Base-by-base conservation (phyloP, 164 flowering plant species). In the Umbilicus rupestris region DNA sequence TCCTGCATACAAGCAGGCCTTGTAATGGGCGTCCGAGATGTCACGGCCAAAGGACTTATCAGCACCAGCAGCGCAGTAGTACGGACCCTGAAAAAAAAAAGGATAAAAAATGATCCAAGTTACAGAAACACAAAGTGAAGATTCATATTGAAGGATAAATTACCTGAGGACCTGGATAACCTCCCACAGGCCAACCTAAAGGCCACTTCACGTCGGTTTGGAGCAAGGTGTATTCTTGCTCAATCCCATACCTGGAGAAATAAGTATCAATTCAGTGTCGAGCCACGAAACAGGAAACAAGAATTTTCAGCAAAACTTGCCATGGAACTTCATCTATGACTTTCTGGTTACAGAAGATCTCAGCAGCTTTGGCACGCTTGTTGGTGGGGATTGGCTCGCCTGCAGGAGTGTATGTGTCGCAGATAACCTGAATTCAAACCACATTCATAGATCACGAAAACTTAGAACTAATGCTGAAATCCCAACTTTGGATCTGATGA, bases 311-410 rank as follows among this genome's bases (percentile, higher is more conserved):
- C 3, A 44, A 19, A 31, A 69, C 80, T 80, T 76, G 86, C 99
- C 99, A 94, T 79, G 99, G 96, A 39, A 87, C 76, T 81, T 91
- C 92, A 75, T 74, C 74, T 3, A 69, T 49, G 66, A 91, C 98
- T 79, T 89, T 91, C 59, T 73, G 44, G 70, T 80, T 67, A 63
- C 86, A 72, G 73, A 94, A 94, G 66, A 94, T 81, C 77, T 89
- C 81, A 72, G 96, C 96, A 79, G 98, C 98, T 68, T 76, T 80
- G 73, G 79, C 68, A 39, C 96, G 88, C 68, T 94, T 94, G 84
- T 91, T 94, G 37, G 97, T 94, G 4, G 98, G 98, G 62, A 94
- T 90, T 7, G 98, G 98, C 83, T 91, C 96, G 12, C 97, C 97
- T 29, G 76, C 78, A 71, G 97, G 98, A 6, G 97, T 94, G 77